Percentiles rank a stretch among this genome's conserved stretches.
Conservation (phyloP, 176 grass and related monocot genomes). For the Paspalum vaginatum region DNA sequence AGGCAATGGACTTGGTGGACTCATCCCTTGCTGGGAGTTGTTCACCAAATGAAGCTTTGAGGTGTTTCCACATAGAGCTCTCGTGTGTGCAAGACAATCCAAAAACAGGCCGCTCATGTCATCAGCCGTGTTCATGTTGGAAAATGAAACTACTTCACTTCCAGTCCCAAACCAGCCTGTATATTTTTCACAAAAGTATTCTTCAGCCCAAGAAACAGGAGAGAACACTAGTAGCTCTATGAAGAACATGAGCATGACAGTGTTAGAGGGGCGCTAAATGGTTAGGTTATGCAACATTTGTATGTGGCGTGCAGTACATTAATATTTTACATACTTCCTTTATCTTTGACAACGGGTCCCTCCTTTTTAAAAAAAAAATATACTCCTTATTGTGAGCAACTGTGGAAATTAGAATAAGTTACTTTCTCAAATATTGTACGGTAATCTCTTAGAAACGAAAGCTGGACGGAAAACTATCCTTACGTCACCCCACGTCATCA, state of each 20-base stretch:
- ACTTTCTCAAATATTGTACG: too few species aligned
- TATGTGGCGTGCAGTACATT: not conserved
- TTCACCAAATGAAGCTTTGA: slow-evolving; percentile 32
- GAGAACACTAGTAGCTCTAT: slow-evolving; percentile 33
- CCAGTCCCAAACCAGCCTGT: slow-evolving; percentile 40
- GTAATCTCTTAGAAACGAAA: too few species aligned
- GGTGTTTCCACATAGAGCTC: slow-evolving; percentile 52
- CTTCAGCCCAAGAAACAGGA: not conserved
- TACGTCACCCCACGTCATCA: too few species aligned
- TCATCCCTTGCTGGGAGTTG: slow-evolving; percentile 21
- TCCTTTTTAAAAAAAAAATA: too few species aligned
- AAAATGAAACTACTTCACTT: slow-evolving; percentile 31
- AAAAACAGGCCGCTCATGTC: slow-evolving; percentile 57
- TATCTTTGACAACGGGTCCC: not conserved
- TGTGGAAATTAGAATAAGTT: too few species aligned
- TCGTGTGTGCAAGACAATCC: slow-evolving; percentile 65
- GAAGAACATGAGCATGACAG: slow-evolving; percentile 29
- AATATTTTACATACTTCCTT: not conserved
- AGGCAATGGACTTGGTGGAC: slow-evolving; percentile 45
- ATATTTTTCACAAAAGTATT: slow-evolving; percentile 41
- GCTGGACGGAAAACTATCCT: too few species aligned
- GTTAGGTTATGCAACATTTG: not conserved
- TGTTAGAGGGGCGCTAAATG: slow-evolving; percentile 20
- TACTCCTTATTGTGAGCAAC: too few species aligned
- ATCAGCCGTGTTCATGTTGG: slow-evolving; percentile 52